phyloP scores from a whole-genome alignment of 2,329 filamentous ascomycete genomes.

The Stylonectria norvegica region DNA sequence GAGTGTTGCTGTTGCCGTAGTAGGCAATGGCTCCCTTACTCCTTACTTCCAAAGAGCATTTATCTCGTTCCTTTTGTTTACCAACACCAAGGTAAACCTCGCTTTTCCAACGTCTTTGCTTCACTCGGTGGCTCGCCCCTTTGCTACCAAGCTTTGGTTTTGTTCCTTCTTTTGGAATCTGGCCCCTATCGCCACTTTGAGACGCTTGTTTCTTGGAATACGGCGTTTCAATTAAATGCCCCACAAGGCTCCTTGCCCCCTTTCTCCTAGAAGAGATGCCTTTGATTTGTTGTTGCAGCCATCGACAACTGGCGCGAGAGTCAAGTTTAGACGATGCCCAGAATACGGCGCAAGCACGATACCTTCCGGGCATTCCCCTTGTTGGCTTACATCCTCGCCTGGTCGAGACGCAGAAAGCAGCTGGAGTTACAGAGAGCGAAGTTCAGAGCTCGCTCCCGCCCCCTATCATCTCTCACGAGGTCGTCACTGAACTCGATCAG shows the following conservation, averaged over 20 bases:
- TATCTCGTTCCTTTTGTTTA: too few relatives aligned
- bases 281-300: conserved; percentile 25
- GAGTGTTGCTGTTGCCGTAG: too few relatives aligned
- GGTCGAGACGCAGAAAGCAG: conserved; percentile 1
- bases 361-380: background rate
- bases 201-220: conserved; percentile 17
- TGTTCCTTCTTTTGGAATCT: conserved; percentile 5
- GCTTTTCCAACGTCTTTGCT: background rate
- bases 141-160: conserved; percentile 5
- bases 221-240: background rate
- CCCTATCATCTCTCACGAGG: background rate
- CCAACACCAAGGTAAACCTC: too few relatives aligned
- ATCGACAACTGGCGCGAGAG: conserved; percentile 4
- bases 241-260: background rate
- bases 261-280: conserved; percentile 11
- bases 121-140: conserved; percentile 1
- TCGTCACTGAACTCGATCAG: conserved; percentile 20
- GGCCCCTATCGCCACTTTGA: conserved; percentile 1
- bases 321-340: background rate
- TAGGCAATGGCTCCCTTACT: too few relatives aligned
- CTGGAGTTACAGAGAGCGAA: too few relatives aligned
- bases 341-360: background rate
- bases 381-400: background rate
- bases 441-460: background rate
- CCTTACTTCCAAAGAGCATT: too few relatives aligned